A percentile compares a stretch with the other conserved stretches of the same genome.
Conservation (phyloP, 139 green algal species). For the Coccomyxa sp. region DNA sequence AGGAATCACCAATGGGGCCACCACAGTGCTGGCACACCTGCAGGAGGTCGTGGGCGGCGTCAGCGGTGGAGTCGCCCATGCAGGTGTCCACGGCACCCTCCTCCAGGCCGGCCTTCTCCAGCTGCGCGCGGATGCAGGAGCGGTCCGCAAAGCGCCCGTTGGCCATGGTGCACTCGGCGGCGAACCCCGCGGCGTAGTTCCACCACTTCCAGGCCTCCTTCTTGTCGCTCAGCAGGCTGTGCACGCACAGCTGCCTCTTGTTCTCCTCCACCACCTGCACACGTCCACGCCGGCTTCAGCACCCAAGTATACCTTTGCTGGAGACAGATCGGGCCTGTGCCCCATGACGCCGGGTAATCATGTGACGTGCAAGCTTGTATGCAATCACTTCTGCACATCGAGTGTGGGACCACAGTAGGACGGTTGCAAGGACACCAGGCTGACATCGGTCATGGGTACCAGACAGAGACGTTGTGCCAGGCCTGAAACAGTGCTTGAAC, state of each 20-base stretch:
- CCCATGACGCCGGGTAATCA: too few relatives aligned
- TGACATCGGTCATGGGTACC: neutral
- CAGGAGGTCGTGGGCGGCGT: conserved; percentile 38
- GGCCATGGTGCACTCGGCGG: conserved; percentile 44
- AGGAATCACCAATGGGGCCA: too few relatives aligned
- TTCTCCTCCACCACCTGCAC: conserved; percentile 64
- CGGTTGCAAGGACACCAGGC: neutral
- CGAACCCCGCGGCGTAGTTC: conserved; percentile 53
- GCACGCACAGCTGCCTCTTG: conserved; percentile 64
- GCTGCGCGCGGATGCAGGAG: conserved; percentile 16
- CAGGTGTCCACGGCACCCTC: conserved; percentile 32
- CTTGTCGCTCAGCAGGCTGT: conserved; percentile 32
- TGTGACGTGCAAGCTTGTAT: too few relatives aligned
- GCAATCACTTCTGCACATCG: too few relatives aligned
- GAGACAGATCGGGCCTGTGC: too few relatives aligned
- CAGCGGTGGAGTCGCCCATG: conserved; percentile 38
- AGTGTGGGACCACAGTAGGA: too few relatives aligned
- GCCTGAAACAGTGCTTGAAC: neutral
- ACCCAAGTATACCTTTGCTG: neutral
- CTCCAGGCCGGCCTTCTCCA: conserved; percentile 35
- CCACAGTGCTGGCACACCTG: conserved; percentile 12
- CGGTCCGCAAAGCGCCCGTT: conserved; percentile 22
- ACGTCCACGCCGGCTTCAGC: neutral
- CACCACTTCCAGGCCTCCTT: conserved; percentile 61
- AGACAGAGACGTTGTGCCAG: neutral